phyloP scores from a whole-genome alignment of 768 basidiomycete species.

The Suillus placidus region DNA sequence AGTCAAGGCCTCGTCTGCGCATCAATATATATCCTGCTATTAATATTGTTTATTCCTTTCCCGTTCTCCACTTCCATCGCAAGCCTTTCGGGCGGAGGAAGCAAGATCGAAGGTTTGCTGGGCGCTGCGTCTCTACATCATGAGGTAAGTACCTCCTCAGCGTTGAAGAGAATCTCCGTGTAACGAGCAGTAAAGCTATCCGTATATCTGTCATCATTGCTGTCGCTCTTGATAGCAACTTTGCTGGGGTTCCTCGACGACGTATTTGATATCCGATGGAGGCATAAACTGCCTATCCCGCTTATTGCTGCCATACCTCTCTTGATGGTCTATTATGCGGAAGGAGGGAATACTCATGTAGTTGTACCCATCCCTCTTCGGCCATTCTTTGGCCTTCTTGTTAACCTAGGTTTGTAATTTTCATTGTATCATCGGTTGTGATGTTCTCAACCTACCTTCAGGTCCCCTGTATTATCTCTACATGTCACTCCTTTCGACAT shows the following conservation, averaged over 20 bases:
- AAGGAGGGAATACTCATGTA: constrained; percentile 89
- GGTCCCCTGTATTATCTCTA: constrained; percentile 96
- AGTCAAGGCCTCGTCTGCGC: constrained; percentile 92
- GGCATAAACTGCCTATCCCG: constrained; percentile 96
- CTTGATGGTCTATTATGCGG: constrained; percentile 95
- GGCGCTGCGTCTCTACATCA: constrained; percentile 67
- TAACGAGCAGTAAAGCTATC: constrained; percentile 58
- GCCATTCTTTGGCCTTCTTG: constrained; percentile 67
- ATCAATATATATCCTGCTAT: constrained; percentile 79
- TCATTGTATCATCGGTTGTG: background rate
- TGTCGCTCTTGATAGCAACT: constrained; percentile 92
- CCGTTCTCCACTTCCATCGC: constrained; percentile 80
- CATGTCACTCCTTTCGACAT: constrained; percentile 95
- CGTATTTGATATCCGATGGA: constrained; percentile 97
- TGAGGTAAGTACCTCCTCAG: constrained; percentile 53
- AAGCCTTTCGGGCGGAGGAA: constrained; percentile 44
- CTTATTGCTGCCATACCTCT: constrained; percentile 94
- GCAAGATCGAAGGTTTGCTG: constrained; percentile 47
- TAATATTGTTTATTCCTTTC: constrained; percentile 95
- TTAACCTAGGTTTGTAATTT: constrained; percentile 78
- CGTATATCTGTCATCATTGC: constrained; percentile 87
- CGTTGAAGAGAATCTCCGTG: background rate
- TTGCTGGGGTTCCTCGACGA: constrained; percentile 96
- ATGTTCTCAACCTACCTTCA: constrained; percentile 34
- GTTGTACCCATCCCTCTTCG: constrained; percentile 89